Evolutionary conservation across 1,284 basidiomycete species (phyloP).

Genomic region (Ustilago trichophora): DNA sequence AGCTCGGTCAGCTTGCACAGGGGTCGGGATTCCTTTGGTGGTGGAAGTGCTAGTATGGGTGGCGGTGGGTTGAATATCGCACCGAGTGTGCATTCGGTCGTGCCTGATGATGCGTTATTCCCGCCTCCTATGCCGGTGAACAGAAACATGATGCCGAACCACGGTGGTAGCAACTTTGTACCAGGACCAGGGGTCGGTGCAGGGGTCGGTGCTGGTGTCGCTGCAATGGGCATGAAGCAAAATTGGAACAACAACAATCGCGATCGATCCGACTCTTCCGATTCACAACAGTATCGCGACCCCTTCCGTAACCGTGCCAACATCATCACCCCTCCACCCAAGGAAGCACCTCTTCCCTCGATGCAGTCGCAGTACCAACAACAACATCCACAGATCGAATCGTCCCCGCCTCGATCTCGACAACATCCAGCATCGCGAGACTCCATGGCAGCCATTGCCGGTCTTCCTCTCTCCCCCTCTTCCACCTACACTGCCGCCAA

Average conservation of each 20-base stretch:
- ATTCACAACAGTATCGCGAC: constrained; percentile 22
- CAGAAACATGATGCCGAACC: constrained; percentile 14
- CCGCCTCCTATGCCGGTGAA: constrained; percentile 33
- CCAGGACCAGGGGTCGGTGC: too few relatives aligned
- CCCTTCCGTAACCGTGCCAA: constrained; percentile 27
- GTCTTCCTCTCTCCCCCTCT: constrained; percentile 23
- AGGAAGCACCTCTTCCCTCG: not conserved
- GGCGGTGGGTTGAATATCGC: constrained; percentile 5
- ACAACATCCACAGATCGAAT: not conserved
- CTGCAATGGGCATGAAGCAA: constrained; percentile 12
- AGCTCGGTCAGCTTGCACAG: constrained; percentile 39
- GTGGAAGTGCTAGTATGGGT: not conserved
- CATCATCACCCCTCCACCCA: not conserved
- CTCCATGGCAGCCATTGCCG: constrained; percentile 29
- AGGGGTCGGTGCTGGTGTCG: constrained; percentile 9
- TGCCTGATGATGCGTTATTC: constrained; percentile 46
- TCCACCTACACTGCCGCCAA: constrained; percentile 22
- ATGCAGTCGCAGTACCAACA: constrained; percentile 5
- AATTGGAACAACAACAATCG: constrained; percentile 18
- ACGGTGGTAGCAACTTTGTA: not conserved
- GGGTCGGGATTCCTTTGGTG: constrained; percentile 31
- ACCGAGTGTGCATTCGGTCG: constrained; percentile 36
- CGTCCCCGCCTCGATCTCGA: not conserved
- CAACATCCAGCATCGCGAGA: constrained; percentile 33
- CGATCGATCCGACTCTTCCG: constrained; percentile 12